phyloP scores from a whole-genome alignment of 2,329 filamentous ascomycete species.

The Penicillium sp. region DNA sequence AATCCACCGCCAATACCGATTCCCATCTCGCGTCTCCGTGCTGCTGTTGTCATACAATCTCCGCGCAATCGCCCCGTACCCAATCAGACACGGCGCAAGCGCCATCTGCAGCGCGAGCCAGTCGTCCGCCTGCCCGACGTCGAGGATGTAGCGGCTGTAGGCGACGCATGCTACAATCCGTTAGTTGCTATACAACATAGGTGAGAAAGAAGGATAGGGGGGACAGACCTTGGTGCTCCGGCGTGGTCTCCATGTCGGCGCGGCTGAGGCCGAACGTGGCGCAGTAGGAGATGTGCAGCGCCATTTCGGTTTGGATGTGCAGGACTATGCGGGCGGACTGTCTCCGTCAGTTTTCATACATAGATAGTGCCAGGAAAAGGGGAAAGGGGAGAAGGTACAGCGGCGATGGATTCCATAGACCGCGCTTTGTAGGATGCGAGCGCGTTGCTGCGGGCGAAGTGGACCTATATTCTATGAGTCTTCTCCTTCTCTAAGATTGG shows the following conservation, averaged over 20 bases:
- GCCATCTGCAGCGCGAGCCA: slow-evolving; percentile 83
- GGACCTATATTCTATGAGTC: slow-evolving; percentile 51
- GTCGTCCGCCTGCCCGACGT: slow-evolving; percentile 82
- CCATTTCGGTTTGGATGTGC: slow-evolving; percentile 75
- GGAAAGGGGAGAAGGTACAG: slow-evolving; percentile 42
- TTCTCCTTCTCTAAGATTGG: neutral
- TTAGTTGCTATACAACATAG: too few relatives aligned
- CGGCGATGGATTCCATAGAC: slow-evolving; percentile 66
- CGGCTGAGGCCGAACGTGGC: slow-evolving; percentile 71
- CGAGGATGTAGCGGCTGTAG: slow-evolving; percentile 81
- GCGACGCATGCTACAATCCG: slow-evolving; percentile 80
- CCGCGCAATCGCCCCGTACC: slow-evolving; percentile 75
- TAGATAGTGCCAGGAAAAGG: slow-evolving; percentile 2
- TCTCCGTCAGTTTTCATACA: neutral
- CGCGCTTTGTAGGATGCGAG: slow-evolving; percentile 82
- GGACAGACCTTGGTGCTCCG: slow-evolving; percentile 66
- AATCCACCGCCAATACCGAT: slow-evolving; percentile 87
- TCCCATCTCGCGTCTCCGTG: slow-evolving; percentile 56
- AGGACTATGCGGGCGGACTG: slow-evolving; percentile 66
- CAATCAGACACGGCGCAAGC: slow-evolving; percentile 82
- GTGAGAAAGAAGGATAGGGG: neutral
- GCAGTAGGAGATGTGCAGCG: slow-evolving; percentile 79
- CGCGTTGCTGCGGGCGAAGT: slow-evolving; percentile 83
- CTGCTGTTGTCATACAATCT: slow-evolving; percentile 59
- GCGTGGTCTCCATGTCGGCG: slow-evolving; percentile 65